These are phyloP conservation scores for Colletotrichum sp. DNA, from an alignment of 2,329 filamentous ascomycete species.

Conservation along the genomic window DNA sequence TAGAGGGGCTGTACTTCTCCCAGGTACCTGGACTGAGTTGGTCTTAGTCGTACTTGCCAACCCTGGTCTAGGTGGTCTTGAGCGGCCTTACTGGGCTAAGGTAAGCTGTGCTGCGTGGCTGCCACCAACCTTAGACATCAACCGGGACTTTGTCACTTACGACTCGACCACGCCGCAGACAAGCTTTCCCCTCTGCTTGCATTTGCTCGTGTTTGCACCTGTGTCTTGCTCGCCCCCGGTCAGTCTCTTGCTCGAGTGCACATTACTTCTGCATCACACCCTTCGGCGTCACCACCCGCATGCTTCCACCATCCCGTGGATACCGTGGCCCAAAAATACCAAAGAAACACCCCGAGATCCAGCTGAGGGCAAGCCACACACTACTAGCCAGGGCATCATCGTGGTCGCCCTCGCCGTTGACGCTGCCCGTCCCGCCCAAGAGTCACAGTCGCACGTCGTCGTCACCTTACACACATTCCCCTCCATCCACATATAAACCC, in stretches of 20 bases:
- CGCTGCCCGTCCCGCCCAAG: background rate
- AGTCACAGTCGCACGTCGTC: background rate
- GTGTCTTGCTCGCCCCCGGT: background rate
- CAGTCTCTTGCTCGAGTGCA: background rate
- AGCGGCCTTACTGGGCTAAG: background rate
- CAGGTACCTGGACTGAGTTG: background rate
- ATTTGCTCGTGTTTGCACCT: background rate
- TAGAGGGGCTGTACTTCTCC: background rate
- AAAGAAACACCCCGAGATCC: slow-evolving; percentile 3
- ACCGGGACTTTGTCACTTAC: background rate
- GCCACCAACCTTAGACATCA: background rate
- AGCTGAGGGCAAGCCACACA: slow-evolving; percentile 18
- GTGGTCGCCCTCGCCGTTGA: background rate
- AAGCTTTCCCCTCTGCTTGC: background rate
- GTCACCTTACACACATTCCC: background rate
- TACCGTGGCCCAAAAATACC: background rate
- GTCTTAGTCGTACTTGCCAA: background rate
- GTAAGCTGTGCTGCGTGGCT: slow-evolving; percentile 14
- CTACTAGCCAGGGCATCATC: background rate
- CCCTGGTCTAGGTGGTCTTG: background rate
- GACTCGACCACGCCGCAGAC: slow-evolving; percentile 1
- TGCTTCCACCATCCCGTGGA: background rate
- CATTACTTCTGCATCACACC: background rate
- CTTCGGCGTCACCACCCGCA: slow-evolving; percentile 11
- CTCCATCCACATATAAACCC: slow-evolving; percentile 6